Percentiles rank a stretch among this genome's conserved stretches.
Conservation (phyloP, 2,329 filamentous ascomycete genomes). For the Penicillium sp. region DNA sequence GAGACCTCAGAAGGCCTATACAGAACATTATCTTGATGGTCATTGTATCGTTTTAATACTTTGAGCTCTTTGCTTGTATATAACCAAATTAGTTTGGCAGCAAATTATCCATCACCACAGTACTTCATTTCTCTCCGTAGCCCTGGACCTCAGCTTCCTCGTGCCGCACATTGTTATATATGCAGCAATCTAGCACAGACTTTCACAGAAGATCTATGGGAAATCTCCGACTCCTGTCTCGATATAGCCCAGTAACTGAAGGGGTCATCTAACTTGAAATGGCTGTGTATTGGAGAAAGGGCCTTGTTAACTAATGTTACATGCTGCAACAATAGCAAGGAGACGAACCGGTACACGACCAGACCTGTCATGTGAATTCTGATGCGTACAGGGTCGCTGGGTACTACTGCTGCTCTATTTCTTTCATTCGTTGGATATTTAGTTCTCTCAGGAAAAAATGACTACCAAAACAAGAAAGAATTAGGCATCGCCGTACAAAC, state of each 20-base stretch:
- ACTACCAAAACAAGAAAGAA: not conserved
- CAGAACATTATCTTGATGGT: not conserved
- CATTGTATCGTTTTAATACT: not conserved
- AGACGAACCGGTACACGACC: constrained; percentile 20
- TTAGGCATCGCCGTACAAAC: not conserved
- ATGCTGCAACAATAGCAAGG: too few species aligned
- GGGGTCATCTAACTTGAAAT: too few species aligned
- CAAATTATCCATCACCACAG: not conserved
- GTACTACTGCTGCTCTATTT: not conserved
- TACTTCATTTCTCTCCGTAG: constrained; percentile 19
- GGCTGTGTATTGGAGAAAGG: too few species aligned
- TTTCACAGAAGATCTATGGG: constrained; percentile 37
- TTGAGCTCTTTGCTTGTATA: not conserved
- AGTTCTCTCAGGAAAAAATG: not conserved
- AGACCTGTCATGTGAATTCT: not conserved
- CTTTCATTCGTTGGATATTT: not conserved
- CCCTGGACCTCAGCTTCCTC: constrained; percentile 16
- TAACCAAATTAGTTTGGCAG: not conserved
- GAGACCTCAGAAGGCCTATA: too few species aligned
- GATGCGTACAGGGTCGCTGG: too few species aligned
- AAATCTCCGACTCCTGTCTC: constrained; percentile 17
- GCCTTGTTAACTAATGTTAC: too few species aligned
- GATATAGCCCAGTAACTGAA: too few species aligned
- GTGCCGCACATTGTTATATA: constrained; percentile 47
- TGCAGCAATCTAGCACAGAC: constrained; percentile 38